Conservation (phyloP, 257 asterid species). For the Solanum okadae region DNA sequence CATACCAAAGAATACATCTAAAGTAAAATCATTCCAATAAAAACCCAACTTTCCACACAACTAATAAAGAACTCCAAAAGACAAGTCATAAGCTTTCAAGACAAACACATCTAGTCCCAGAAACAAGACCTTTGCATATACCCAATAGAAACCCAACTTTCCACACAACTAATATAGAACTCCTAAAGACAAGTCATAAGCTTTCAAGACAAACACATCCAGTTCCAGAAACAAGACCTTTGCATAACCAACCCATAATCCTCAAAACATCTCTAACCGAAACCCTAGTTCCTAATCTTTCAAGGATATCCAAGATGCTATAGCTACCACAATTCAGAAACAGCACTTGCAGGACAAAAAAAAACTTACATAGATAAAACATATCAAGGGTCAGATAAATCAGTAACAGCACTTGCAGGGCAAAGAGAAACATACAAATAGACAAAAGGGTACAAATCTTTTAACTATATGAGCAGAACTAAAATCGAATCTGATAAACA, state of each 20-base stretch:
- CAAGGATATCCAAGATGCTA: not conserved
- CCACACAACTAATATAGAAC: not conserved
- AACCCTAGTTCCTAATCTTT: not conserved
- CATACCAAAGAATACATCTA: not conserved
- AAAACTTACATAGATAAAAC: not conserved
- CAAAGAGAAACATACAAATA: not conserved
- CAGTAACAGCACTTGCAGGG: not conserved
- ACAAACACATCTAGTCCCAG: not conserved
- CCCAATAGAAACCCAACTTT: not conserved
- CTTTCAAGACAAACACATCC: not conserved
- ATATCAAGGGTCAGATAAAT: not conserved
- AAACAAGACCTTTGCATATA: not conserved
- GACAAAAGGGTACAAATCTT: not conserved
- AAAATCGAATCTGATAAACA: not conserved
- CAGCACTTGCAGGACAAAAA: not conserved
- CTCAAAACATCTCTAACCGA: not conserved
- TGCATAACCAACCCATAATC: not conserved
- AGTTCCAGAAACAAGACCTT: not conserved
- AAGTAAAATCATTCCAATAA: not conserved
- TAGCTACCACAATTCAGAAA: not conserved
- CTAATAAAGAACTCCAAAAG: not conserved
- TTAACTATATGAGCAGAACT: not conserved
- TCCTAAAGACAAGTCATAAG: not conserved
- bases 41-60: not conserved
- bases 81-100: not conserved